phyloP scores from a whole-genome alignment of 2,329 filamentous ascomycete species.

The Stagonosporopsis vannaccii region DNA sequence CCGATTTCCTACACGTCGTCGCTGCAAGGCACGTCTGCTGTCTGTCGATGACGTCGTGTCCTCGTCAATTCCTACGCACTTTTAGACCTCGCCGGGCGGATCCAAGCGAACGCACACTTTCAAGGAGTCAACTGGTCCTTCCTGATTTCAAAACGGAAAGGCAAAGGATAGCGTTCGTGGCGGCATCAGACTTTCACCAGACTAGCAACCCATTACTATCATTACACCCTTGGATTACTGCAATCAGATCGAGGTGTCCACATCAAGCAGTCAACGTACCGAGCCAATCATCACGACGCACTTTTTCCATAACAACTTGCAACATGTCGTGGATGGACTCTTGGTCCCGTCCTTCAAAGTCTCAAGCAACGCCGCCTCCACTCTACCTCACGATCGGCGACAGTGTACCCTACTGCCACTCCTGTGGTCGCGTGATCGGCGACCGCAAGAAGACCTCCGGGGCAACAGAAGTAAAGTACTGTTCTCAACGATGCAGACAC shows the following conservation, averaged over 20 bases:
- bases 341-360: slow-evolving; percentile 55
- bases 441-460: slow-evolving; percentile 44
- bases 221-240: neutral
- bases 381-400: slow-evolving; percentile 61
- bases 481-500: slow-evolving; percentile 62
- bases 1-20: neutral
- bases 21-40: slow-evolving; percentile 6
- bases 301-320: slow-evolving; percentile 1
- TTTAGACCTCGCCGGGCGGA: slow-evolving; percentile 11
- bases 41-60: slow-evolving; percentile 36
- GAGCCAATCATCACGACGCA: neutral
- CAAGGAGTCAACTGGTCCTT: slow-evolving; percentile 7
- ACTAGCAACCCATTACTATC: neutral
- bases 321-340: slow-evolving; percentile 60
- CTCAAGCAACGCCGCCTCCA: slow-evolving; percentile 57
- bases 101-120: slow-evolving; percentile 14
- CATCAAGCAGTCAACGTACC: neutral
- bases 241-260: neutral
- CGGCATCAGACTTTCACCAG: neutral
- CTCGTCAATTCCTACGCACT: slow-evolving; percentile 15
- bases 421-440: slow-evolving; percentile 64
- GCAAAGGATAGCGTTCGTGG: neutral
- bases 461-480: slow-evolving; percentile 60
- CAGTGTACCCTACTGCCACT: slow-evolving; percentile 62
- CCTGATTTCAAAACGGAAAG: neutral